A percentile compares a stretch with the other conserved stretches of the same genome.
Evolutionary conservation across 805 yeast genomes (phyloP).

Genomic region (Yamadazyma laniorum): DNA sequence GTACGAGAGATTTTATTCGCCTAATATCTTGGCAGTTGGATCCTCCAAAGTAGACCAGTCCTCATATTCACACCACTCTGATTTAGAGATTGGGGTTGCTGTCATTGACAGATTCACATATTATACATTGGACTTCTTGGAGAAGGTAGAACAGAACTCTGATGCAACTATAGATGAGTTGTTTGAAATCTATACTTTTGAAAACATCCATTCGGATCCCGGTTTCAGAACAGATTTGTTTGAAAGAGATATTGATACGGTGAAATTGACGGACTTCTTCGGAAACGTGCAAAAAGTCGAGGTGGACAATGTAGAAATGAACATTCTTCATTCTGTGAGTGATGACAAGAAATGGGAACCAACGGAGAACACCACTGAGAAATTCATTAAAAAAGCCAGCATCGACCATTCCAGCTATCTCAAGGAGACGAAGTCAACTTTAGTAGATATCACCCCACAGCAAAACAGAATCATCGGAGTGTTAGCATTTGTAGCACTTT

Average conservation of each 20-base stretch:
- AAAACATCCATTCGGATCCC: constrained; percentile 83
- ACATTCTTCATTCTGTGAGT: constrained; percentile 32
- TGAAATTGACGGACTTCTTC: constrained; percentile 86
- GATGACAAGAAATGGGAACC: constrained; percentile 19
- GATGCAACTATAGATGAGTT: constrained; percentile 75
- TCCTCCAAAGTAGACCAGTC: constrained; percentile 85
- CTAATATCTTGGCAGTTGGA: constrained; percentile 90
- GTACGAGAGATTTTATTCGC: constrained; percentile 90
- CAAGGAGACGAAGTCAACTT: constrained; percentile 12
- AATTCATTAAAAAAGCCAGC: constrained; percentile 1
- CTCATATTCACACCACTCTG: constrained; percentile 94
- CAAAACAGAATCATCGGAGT: constrained; percentile 17
- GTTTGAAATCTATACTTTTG: constrained; percentile 80
- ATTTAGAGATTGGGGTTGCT: constrained; percentile 93
- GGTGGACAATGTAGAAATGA: constrained; percentile 55
- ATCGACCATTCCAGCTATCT: constrained; percentile 10
- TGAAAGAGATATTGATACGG: constrained; percentile 62
- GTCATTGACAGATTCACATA: constrained; percentile 96
- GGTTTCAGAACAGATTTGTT: constrained; percentile 88
- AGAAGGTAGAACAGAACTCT: constrained; percentile 74
- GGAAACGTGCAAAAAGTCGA: constrained; percentile 86
- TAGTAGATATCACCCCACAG: constrained; percentile 14
- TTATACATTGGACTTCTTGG: constrained; percentile 84
- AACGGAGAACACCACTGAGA: constrained; percentile 1
- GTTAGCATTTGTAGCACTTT: constrained; percentile 16